Percentiles rank a stretch among this genome's conserved stretches.
These are phyloP conservation scores for Eucalyptus cloeziana DNA, from an alignment of 345 rosid genomes.

Conservation along the genomic window DNA sequence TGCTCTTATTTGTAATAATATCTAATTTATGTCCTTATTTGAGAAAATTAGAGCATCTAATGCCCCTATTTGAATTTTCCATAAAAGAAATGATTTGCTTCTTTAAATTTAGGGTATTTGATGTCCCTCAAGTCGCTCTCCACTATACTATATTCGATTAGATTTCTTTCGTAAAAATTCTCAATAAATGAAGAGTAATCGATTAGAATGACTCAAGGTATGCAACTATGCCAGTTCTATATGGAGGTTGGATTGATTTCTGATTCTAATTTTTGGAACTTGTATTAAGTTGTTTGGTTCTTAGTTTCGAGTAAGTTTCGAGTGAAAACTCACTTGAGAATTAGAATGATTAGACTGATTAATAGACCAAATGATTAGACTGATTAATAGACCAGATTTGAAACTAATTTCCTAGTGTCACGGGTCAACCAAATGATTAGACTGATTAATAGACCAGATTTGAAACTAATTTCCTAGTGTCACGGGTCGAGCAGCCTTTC, in stretches of 20 bases:
- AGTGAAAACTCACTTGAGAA: background rate
- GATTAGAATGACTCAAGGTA: background rate
- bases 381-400: too few relatives aligned
- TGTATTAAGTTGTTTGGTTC: fast-evolving
- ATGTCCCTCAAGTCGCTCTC: background rate
- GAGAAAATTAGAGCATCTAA: too few relatives aligned
- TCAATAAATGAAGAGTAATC: background rate
- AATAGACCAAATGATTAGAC: fast-evolving
- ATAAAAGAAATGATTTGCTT: background rate
- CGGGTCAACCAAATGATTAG: too few relatives aligned
- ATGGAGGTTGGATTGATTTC: background rate
- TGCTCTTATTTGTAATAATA: too few relatives aligned
- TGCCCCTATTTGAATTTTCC: background rate
- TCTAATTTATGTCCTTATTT: too few relatives aligned
- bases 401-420: too few relatives aligned
- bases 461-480: too few relatives aligned
- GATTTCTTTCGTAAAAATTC: background rate
- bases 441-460: too few relatives aligned
- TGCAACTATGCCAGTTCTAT: fast-evolving
- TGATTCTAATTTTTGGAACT: fast-evolving
- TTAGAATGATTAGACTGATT: fast-evolving
- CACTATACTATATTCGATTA: background rate
- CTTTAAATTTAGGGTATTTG: background rate
- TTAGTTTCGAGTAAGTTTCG: too few relatives aligned
- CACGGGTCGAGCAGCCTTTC: too few relatives aligned